Evolutionary conservation across 176 grass and related monocot genomes (phyloP).

Genomic region (Triticum turgidum): DNA sequence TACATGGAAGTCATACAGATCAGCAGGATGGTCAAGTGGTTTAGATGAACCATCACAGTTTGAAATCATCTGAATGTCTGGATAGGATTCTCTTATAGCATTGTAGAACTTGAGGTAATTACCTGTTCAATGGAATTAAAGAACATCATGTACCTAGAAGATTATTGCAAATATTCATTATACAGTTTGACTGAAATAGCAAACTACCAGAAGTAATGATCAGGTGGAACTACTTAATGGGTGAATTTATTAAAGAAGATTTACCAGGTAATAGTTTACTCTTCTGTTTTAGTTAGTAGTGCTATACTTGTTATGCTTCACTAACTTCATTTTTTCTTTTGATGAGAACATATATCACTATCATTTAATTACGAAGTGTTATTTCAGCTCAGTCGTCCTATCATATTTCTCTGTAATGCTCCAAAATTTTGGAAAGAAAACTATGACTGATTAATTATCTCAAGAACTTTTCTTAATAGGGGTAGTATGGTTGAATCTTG

Average conservation of each 20-base stretch:
- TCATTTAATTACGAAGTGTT: background rate
- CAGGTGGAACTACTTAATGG: background rate
- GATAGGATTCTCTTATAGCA: constrained; percentile 68
- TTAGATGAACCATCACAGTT: constrained; percentile 67
- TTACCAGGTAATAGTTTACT: background rate
- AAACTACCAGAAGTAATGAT: background rate
- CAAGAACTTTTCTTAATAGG: background rate
- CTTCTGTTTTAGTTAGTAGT: background rate
- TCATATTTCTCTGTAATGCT: background rate
- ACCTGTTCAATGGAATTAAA: constrained; percentile 35
- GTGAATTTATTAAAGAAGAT: background rate
- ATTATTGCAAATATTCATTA: background rate
- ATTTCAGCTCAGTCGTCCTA: background rate
- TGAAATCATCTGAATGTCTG: constrained; percentile 78
- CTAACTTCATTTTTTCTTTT: background rate
- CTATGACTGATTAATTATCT: background rate
- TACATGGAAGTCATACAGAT: constrained; percentile 85
- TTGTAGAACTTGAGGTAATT: constrained; percentile 74
- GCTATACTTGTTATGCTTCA: background rate
- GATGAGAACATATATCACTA: background rate
- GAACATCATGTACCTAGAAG: constrained; percentile 8
- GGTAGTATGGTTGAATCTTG: background rate
- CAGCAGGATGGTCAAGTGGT: constrained; percentile 77
- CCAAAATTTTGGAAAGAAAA: background rate
- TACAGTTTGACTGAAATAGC: background rate